Evolutionary conservation across 2,329 filamentous ascomycete species (phyloP), one percentile per base, ranked within the genome.

Genomic region (Fusarium sp.): DNA sequence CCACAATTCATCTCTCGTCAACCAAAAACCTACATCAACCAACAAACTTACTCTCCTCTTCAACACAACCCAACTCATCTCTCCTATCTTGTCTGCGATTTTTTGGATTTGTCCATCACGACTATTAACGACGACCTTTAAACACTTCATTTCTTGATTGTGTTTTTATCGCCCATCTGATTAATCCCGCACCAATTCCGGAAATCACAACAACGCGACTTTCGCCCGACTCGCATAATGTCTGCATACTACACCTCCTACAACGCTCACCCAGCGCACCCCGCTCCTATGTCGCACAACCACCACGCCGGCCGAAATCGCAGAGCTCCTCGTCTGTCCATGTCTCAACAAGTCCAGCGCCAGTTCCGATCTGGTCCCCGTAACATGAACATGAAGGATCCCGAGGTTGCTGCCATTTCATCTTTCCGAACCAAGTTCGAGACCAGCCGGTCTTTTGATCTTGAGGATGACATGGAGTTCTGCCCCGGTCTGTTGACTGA

Each of bases 391-490:
- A 94, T 97, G 81, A 94, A 97, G 80, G 83, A 94, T 70, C 90
- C 90, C 75, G 94, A 97, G 81, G 87, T 91, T n/a, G 89, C 90
- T 22, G 88, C 90, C 53, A 85, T 97, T 65, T 87, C 88, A 66
- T 89, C 90, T 69, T 98, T 97, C 84, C 92, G 95, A 74, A 89
- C 89, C 73, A 91, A 94, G 78, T 97, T 97, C 75, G 94, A 98
- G 83, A 92, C 94, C 70, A 94, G 93, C 64, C 90, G 94, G 64
- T 97, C 94, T 12, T 98, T 98, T 77, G 95, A 98, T 75, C 87
- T 98, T 68, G 95, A 98, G 77, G 95, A 98, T 79, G 95, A 98
- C 80, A 87, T 97, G 83, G 92, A 97, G 81, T 98, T 98, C 82
- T 98, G 94, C 83, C 95, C 95, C 69, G 90, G 91, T 79, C 88